Conservation (phyloP, 1,139 yeast genomes). For the Pneumocystis murina region DNA sequence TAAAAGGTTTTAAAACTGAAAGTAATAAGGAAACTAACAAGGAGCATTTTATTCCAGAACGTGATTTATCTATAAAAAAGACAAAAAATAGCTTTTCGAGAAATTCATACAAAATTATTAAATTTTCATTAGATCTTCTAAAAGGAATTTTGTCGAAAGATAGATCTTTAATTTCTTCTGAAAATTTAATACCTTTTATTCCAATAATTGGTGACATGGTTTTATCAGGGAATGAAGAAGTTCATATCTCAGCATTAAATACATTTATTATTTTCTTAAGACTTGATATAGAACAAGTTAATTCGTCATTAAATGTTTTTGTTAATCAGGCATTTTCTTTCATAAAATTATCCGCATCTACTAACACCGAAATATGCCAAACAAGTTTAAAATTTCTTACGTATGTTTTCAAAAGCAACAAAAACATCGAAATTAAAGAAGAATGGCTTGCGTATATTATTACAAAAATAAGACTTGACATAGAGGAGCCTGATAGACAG, state of each 20-base stretch:
- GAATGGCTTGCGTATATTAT: constrained; percentile 61
- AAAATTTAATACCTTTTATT: constrained; percentile 56
- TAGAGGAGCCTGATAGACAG: constrained; percentile 81
- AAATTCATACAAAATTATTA: constrained; percentile 19
- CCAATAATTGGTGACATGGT: constrained; percentile 54
- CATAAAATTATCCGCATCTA: constrained; percentile 61
- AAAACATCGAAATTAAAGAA: constrained; percentile 51
- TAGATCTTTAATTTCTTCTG: constrained; percentile 39
- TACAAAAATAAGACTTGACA: constrained; percentile 67
- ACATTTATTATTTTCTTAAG: constrained; percentile 35
- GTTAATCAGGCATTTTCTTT: constrained; percentile 44
- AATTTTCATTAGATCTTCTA: constrained; percentile 64
- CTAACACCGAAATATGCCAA: constrained; percentile 73
- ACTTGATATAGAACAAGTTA: constrained; percentile 5
- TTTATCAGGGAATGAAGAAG: constrained; percentile 55
- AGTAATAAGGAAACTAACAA: constrained; percentile 5
- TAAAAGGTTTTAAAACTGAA: not conserved
- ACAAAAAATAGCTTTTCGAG: constrained; percentile 6
- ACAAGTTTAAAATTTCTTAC: constrained; percentile 62
- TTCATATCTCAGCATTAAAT: constrained; percentile 52
- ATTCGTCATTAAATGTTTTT: constrained; percentile 13
- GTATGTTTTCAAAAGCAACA: constrained; percentile 53
- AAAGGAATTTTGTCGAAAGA: constrained; percentile 57
- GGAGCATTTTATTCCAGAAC: constrained; percentile 7
- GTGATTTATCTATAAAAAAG: constrained; percentile 3